Evolutionary conservation across 208 protist genomes (phyloP), one percentile per base, ranked within the genome.

Genomic region (Crithidia thermophila): DNA sequence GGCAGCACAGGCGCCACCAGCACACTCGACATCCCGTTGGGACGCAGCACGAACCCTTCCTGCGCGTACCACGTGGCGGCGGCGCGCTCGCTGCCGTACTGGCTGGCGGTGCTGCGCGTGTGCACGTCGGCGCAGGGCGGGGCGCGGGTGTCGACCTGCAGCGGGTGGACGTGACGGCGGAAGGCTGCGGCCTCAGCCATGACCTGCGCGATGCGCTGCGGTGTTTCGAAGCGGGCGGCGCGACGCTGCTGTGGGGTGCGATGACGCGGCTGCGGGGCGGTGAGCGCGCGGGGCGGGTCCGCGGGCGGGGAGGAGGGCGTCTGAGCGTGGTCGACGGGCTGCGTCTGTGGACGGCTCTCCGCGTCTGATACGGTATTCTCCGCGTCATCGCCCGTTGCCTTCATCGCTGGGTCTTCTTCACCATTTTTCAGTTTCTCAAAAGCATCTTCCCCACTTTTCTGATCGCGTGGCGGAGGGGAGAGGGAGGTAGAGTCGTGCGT

Each of bases 161-260:
- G 18, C 9, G 63, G 51, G 34, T 65, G 68, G 16, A 51, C 13
- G 61, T 67, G 69, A 28, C 25, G 57, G 18, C 76, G 70, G 30
- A 71, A 82, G 13, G 51, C 61, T 9, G 36, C 37, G 11, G 76
- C 76, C 11, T 77, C 70, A n/a, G 60, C 61, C 70, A 75, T 66
- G 10, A 77, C 70, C 1, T 7, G 27, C 3, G 65, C 65, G 8
- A 77, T 20, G 23, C 70, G 76, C 46, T 60, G 39, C 7, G 69
- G 68, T 4, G 60, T 43, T 40, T 77, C 65, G 18, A 77, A 70
- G 46, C 47, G 55, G 4, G 63, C 57, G 6, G 62, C 53, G 11
- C 69, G 69, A 34, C 49, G 46, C 69, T 69, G 61, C 63, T 75
- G 69, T 28, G 53, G 69, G 4, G 59, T 43, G 28, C 60, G 60